phyloP scores from a whole-genome alignment of 2,329 filamentous ascomycete species.

The Aspergillus arachidicola region DNA sequence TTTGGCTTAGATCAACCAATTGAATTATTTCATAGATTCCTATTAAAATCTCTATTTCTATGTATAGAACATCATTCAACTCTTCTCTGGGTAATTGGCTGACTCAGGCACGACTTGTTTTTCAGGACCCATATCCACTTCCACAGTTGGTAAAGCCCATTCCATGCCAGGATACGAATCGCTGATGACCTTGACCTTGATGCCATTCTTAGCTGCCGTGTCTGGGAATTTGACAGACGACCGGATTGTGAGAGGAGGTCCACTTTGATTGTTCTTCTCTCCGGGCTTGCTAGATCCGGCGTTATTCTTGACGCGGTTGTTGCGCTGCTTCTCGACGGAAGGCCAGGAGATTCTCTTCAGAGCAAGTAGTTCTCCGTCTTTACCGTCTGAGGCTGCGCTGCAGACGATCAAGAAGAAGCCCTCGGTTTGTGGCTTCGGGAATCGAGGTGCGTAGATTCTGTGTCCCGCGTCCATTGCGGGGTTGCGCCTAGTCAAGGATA shows the following conservation, averaged over 20 bases:
- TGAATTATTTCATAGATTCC: not conserved
- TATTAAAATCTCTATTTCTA: not conserved
- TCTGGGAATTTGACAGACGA: conserved; percentile 37
- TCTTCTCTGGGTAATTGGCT: conserved; percentile 19
- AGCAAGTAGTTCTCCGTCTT: conserved; percentile 75
- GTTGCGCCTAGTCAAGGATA: conserved; percentile 67
- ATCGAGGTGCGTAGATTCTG: conserved; percentile 81
- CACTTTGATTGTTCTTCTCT: conserved; percentile 20
- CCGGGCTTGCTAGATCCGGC: conserved; percentile 18
- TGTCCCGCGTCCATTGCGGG: conserved; percentile 65
- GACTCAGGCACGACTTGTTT: conserved; percentile 20
- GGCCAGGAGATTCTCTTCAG: conserved; percentile 85
- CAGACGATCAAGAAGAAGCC: conserved; percentile 86
- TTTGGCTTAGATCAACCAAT: not conserved
- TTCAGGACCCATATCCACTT: conserved; percentile 48
- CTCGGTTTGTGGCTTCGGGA: conserved; percentile 92
- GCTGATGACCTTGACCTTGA: conserved; percentile 78
- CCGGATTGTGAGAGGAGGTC: conserved; percentile 23
- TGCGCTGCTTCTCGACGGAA: conserved; percentile 28
- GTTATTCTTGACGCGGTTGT: conserved; percentile 7
- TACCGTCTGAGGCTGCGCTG: conserved; percentile 37
- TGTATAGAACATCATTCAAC: not conserved
- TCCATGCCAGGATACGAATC: conserved; percentile 83
- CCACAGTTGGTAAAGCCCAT: conserved; percentile 57
- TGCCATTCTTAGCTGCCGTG: conserved; percentile 51